Evolutionary conservation across 345 rosid species (phyloP).

Genomic region (Toxicodendron radicans): DNA sequence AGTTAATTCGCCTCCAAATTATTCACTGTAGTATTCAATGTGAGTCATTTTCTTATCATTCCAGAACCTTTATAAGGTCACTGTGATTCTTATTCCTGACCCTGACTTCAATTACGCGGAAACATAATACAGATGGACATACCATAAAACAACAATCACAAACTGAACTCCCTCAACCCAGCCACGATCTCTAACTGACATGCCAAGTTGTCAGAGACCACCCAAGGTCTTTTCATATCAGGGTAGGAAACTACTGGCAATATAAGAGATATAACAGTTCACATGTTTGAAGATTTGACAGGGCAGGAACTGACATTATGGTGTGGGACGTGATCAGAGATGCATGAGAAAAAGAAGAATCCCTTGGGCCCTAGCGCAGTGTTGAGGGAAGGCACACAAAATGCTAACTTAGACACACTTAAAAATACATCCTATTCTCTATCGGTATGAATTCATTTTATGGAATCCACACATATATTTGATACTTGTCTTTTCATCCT

Average conservation of each 20-base stretch:
- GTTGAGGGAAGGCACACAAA: no score
- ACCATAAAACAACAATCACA: background rate
- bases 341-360: background rate
- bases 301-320: background rate
- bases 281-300: constrained; percentile 1
- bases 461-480: no score
- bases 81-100: constrained; percentile 2
- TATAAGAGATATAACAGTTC: background rate
- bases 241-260: background rate
- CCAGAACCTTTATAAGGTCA: constrained; percentile 1
- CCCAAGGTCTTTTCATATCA: constrained; percentile 12
- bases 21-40: background rate
- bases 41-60: background rate
- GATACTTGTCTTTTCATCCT: no score
- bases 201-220: constrained; percentile 24
- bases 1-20: background rate
- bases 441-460: no score
- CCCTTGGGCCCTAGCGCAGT: no score
- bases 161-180: constrained; percentile 9
- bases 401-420: no score
- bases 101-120: constrained; percentile 10
- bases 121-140: constrained; percentile 5
- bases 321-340: background rate
- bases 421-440: no score
- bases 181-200: constrained; percentile 16